Percentiles rank a stretch among this genome's conserved stretches.
Conservation (phyloP, 2,329 filamentous ascomycete genomes). For the Westerdykella sp. region DNA sequence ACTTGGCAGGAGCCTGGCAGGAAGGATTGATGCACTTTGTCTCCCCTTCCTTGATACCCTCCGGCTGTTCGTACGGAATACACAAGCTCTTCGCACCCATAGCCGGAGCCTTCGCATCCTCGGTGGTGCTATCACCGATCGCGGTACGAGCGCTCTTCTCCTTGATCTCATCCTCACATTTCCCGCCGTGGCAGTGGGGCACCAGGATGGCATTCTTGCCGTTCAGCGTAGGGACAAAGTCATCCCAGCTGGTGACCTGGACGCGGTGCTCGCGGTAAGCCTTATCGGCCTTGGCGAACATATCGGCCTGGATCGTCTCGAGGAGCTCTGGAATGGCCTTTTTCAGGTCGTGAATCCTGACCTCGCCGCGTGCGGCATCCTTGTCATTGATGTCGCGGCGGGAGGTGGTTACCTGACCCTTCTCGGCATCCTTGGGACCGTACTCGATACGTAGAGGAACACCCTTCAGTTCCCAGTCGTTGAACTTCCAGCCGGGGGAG, state of each 20-base stretch:
- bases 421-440: constrained; percentile 86
- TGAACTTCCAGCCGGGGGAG: constrained; percentile 95
- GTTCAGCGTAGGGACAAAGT: constrained; percentile 86
- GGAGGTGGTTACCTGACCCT: constrained; percentile 75
- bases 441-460: constrained; percentile 92
- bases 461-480: constrained; percentile 96
- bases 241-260: constrained; percentile 75
- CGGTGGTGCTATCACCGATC: constrained; percentile 58
- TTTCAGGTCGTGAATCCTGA: constrained; percentile 67
- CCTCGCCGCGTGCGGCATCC: constrained; percentile 50
- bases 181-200: constrained; percentile 75
- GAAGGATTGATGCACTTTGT: constrained; percentile 91
- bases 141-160: constrained; percentile 76
- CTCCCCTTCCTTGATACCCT: constrained; percentile 68
- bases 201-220: constrained; percentile 89
- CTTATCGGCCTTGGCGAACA: constrained; percentile 69
- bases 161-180: constrained; percentile 94
- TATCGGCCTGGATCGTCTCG: constrained; percentile 81
- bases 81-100: constrained; percentile 74
- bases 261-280: constrained; percentile 76
- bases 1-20: constrained; percentile 68
- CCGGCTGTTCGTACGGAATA: constrained; percentile 81
- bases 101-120: constrained; percentile 67
- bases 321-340: constrained; percentile 73
- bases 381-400: constrained; percentile 84